Evolutionary conservation across 306 rosid genomes (phyloP), one percentile per base, ranked within the genome.

Genomic region (Cercis canadensis): DNA sequence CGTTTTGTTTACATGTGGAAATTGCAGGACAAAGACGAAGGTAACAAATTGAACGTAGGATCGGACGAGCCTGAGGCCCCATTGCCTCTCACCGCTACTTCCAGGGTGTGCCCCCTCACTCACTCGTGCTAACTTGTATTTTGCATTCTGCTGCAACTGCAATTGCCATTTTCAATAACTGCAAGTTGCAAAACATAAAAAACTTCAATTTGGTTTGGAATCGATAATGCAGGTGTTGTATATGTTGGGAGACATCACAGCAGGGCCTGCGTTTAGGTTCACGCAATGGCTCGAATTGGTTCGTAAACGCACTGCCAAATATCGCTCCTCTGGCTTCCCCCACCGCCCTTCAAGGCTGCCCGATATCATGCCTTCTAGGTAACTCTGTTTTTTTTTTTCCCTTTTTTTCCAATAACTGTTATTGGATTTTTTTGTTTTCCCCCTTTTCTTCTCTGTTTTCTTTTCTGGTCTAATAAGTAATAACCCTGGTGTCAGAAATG

Each of bases 211-310:
- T 52, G 16, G 12, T 73, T 21, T 64, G 29, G 50, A 60, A 44
- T 61, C 29, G 58, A 39, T 4, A 68, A 73, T 85, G 75, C 87
- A 94, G 98, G 89, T 62, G 19, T 81, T 89, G 85, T 89, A 86
- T 75, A 86, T 91, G 97, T 84, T 91, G 92, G 96, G 91, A 57
- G 99, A 91, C 78, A 81, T 91, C 36, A 44, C 96, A 45, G 57
- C 97, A 13, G 98, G 93, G 76, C 91, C 92, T 32, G 92, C 95
- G 67, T 84, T 81, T 78, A 84, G 80, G 67, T 84, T 94, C 88
- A 83, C 91, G 53, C 89, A 89, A 87, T 94, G 99, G 97, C 87
- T 94, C 75, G 91, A 89, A 60, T 79, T 87, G 88, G 92, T 94
- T 53, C 99, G 99, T 77, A 84, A 80, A 62, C 96, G 99, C 76